These are phyloP conservation scores for Ustilago trichophora DNA, from an alignment of 1,284 basidiomycete genomes.

Conservation along the genomic window DNA sequence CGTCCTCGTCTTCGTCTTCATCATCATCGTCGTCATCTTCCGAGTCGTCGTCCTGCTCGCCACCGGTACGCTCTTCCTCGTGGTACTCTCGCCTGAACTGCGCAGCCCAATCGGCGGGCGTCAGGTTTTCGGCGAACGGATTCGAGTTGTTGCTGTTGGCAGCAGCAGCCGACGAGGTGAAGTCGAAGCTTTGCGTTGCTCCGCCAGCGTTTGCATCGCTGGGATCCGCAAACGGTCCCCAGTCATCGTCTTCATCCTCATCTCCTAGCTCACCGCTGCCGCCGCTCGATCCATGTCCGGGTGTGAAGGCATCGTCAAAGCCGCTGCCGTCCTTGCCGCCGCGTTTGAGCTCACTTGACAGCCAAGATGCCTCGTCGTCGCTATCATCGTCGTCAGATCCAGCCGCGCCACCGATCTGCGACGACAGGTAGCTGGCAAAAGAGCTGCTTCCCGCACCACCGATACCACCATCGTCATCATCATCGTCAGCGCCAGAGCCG, in stretches of 20 bases:
- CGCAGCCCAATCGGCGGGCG: conserved; percentile 65
- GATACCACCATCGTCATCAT: conserved; percentile 41
- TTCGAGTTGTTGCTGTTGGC: conserved; percentile 17
- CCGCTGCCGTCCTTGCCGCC: conserved; percentile 26
- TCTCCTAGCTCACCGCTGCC: conserved; percentile 41
- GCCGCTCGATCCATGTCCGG: conserved; percentile 8
- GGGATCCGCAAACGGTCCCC: conserved; percentile 64
- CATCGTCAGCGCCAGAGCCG: conserved; percentile 40
- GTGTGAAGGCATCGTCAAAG: conserved; percentile 53
- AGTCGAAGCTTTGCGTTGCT: conserved; percentile 28
- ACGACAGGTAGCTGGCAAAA: conserved; percentile 64
- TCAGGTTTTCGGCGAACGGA: conserved; percentile 57
- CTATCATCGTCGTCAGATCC: conserved; percentile 59
- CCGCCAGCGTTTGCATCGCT: conserved; percentile 9
- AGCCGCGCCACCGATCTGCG: conserved; percentile 59
- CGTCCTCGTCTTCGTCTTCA: conserved; percentile 34
- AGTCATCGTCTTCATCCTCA: conserved; percentile 59
- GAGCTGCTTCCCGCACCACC: conserved; percentile 45
- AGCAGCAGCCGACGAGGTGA: conserved; percentile 11
- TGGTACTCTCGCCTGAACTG: conserved; percentile 55
- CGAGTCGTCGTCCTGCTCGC: conserved; percentile 44
- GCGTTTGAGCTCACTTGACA: conserved; percentile 50
- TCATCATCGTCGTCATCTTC: conserved; percentile 51
- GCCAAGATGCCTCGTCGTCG: conserved; percentile 59
- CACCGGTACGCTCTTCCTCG: conserved; percentile 24